Conservation (phyloP, 2,329 filamentous ascomycete species). For the Pseudogymnoascus sp. region DNA sequence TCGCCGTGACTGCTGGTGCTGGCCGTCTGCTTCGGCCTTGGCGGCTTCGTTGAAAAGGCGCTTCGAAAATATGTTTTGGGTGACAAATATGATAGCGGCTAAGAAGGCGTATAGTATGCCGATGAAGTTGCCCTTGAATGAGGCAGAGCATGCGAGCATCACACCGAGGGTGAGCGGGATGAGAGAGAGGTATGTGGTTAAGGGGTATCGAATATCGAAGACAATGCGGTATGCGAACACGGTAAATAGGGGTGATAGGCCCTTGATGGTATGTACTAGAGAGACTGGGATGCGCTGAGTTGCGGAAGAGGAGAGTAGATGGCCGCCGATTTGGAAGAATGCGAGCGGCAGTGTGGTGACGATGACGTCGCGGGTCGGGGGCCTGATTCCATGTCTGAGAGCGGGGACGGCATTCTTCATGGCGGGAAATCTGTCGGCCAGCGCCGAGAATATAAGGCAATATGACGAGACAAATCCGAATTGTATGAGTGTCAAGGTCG, state of each 20-base stretch:
- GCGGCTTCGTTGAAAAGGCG: slow-evolving; percentile 93
- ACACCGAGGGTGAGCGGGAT: slow-evolving; percentile 92
- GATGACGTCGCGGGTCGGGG: slow-evolving; percentile 73
- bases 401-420: slow-evolving; percentile 67
- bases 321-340: slow-evolving; percentile 85
- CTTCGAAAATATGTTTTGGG: slow-evolving; percentile 98
- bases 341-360: slow-evolving; percentile 84
- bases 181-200: slow-evolving; percentile 78
- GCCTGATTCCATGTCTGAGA: slow-evolving; percentile 73
- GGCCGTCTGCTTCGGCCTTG: slow-evolving; percentile 68
- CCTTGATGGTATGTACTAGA: slow-evolving; percentile 96
- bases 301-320: slow-evolving; percentile 87
- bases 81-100: slow-evolving; percentile 91
- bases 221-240: slow-evolving; percentile 86
- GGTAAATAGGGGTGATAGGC: slow-evolving; percentile 89
- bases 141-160: slow-evolving; percentile 84
- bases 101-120: slow-evolving; percentile 85
- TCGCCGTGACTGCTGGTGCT: slow-evolving; percentile 58
- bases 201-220: slow-evolving; percentile 81
- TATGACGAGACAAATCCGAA: slow-evolving; percentile 87
- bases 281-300: slow-evolving; percentile 94
- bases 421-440: slow-evolving; percentile 63
- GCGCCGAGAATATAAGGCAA: slow-evolving; percentile 71
- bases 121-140: slow-evolving; percentile 74
- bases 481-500: slow-evolving; percentile 85